Percentiles rank a stretch among this genome's conserved stretches.
These are phyloP conservation scores for Tuber aestivum DNA, from an alignment of 495 filamentous ascomycete species.

Conservation along the genomic window DNA sequence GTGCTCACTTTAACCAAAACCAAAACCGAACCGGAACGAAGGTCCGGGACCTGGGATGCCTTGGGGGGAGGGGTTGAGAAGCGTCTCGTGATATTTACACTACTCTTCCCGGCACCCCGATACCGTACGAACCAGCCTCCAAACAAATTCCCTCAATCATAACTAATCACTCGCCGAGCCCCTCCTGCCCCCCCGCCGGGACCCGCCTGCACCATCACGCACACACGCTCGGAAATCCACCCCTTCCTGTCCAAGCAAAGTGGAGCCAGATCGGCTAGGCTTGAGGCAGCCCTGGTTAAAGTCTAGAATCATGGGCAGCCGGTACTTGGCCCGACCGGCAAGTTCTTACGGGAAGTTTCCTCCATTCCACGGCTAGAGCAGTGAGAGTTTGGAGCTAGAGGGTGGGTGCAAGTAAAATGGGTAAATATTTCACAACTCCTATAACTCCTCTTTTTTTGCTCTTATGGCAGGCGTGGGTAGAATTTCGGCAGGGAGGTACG, in stretches of 20 bases:
- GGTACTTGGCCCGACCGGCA: too few relatives aligned
- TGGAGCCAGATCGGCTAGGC: background rate
- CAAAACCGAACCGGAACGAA: background rate
- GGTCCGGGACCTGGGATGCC: too few relatives aligned
- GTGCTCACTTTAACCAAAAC: background rate
- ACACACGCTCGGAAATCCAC: background rate
- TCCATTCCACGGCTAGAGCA: too few relatives aligned
- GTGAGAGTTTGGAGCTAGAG: too few relatives aligned
- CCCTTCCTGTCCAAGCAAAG: background rate
- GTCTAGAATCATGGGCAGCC: too few relatives aligned
- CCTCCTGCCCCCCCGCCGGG: background rate
- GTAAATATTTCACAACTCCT: too few relatives aligned
- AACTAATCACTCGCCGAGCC: background rate
- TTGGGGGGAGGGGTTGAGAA: too few relatives aligned
- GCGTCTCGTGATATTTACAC: too few relatives aligned
- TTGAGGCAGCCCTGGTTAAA: background rate
- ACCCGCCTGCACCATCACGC: background rate
- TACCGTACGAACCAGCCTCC: background rate
- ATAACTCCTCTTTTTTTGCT: background rate
- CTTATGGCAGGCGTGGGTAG: background rate
- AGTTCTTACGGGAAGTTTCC: too few relatives aligned
- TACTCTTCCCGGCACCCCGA: background rate
- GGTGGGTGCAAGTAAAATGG: too few relatives aligned
- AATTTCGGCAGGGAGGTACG: background rate
- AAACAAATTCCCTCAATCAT: background rate